A percentile compares a stretch with the other conserved stretches of the same genome.
These are phyloP conservation scores for Glycine soja DNA, from an alignment of 306 rosid species.

Conservation along the genomic window DNA sequence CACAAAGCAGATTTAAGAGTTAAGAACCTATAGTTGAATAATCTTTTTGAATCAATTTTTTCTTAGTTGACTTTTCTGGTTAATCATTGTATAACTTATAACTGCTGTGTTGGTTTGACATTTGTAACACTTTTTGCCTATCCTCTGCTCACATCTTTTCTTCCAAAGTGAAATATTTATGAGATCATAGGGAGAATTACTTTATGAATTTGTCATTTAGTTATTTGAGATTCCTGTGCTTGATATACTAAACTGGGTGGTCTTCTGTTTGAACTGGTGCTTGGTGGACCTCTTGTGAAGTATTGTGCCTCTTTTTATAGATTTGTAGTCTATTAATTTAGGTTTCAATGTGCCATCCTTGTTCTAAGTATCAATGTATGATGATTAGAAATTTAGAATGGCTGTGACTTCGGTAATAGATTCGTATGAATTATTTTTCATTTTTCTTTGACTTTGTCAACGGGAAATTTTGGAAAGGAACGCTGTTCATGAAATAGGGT, in stretches of 20 bases:
- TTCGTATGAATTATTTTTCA: neutral
- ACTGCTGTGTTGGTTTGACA: constrained; percentile 43
- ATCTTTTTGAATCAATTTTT: constrained; percentile 35
- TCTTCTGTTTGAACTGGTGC: constrained; percentile 14
- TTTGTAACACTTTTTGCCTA: constrained; percentile 22
- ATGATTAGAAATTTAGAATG: too few relatives aligned
- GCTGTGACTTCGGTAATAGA: too few relatives aligned
- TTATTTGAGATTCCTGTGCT: constrained; percentile 4
- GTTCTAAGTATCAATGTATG: too few relatives aligned
- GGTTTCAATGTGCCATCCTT: too few relatives aligned
- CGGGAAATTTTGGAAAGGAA: neutral
- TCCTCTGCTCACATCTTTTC: neutral
- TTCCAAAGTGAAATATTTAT: constrained; percentile 4
- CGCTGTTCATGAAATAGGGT: neutral
- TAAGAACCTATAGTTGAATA: constrained; percentile 40
- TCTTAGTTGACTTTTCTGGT: constrained; percentile 16
- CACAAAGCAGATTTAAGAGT: constrained; percentile 22
- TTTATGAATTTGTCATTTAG: neutral
- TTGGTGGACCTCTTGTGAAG: too few relatives aligned
- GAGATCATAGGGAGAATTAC: neutral
- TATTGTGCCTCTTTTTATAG: too few relatives aligned
- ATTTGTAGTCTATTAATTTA: too few relatives aligned
- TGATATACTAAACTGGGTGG: constrained; percentile 1
- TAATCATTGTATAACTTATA: constrained; percentile 20
- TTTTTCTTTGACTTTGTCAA: neutral